Base-by-base conservation (phyloP, 2,329 filamentous ascomycete genomes). In the Pestalotiopsis sp. region DNA sequence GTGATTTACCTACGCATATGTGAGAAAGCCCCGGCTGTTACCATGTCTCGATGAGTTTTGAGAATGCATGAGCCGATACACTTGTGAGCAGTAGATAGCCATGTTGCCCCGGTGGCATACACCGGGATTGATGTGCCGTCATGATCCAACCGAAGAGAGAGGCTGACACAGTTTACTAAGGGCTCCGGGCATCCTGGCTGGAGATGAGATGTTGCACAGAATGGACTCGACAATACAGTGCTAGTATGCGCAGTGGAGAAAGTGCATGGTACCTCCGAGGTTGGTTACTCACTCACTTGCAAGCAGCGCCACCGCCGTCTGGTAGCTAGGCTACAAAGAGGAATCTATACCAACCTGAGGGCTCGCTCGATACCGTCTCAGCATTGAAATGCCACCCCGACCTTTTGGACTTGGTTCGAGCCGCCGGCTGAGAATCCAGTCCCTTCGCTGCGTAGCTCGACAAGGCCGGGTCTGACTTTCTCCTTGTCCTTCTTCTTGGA, bases 341-440 rank as follows among this genome's bases (percentile, higher is more conserved):
- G 10, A 52, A 52, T 52, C 44, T 20, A 52, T 52, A 52, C 44
- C 44, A 17, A 52, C 44, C n/a, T 52, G 44, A n/a, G 17, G 14
- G 20, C 44, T 3, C 17, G 44, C 44, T 52, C 17, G 17, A 9
- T 9, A n/a, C 9, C 44, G 17, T 52, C 14, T 82, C 76, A 96
- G 76, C 93, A 95, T 77, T 97, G 93, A 78, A 97, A 97, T 0
- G 91, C 91, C 20, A 97, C 89, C 0, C 92, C 91, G 3, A 86
- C 82, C 78, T 91, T 96, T 80, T 92, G 92, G 17, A 97, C 94
- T 73, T 92, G 66, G 75, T 92, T 97, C 64, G 88, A 87, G 2
- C 96, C 95, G n/a, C 91, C 91, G 4, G 93, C 92, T 4, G 95
- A 94, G 79, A 97, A 98, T 0, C 95, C 95, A 0, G 95, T 98